A percentile compares a stretch with the other conserved stretches of the same genome.
Evolutionary conservation across 108 stramenopile species (phyloP).

Genomic region (Pseudonitzschia delicatissima): DNA sequence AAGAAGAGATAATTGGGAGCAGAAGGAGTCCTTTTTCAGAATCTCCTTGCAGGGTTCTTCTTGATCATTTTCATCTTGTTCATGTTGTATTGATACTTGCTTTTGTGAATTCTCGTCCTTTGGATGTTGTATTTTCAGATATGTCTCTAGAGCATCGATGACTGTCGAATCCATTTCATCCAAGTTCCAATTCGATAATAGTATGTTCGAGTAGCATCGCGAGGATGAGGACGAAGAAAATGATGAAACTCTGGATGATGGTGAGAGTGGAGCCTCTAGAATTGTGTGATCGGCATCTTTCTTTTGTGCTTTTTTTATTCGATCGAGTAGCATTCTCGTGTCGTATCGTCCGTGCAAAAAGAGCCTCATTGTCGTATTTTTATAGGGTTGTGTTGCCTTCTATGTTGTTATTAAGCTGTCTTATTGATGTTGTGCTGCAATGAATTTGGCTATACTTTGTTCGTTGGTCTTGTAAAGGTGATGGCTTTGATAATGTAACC

Average conservation of each 20-base stretch:
- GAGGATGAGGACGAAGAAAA: neutral
- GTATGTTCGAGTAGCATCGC: neutral
- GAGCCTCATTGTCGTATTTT: neutral
- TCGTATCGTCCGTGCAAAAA: conserved; percentile 9
- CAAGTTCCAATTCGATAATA: conserved; percentile 12
- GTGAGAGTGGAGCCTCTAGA: neutral
- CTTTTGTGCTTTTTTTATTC: neutral
- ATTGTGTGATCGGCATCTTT: neutral
- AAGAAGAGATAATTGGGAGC: neutral
- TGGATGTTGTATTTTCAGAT: neutral
- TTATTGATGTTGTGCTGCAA: too few species aligned
- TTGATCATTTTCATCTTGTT: neutral
- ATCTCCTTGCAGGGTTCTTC: neutral
- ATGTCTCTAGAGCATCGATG: conserved; percentile 1
- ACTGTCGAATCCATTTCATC: neutral
- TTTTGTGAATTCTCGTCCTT: too few species aligned
- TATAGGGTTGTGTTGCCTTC: neutral
- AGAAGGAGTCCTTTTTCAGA: neutral
- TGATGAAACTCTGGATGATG: neutral
- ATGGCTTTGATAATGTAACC: too few species aligned
- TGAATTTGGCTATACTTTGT: too few species aligned
- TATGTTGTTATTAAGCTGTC: too few species aligned
- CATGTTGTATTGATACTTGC: too few species aligned
- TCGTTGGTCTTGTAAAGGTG: too few species aligned
- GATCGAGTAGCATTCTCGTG: neutral